A percentile compares a stretch with the other conserved stretches of the same genome.
Conservation (phyloP, 2,329 filamentous ascomycete species). For the Aspergillus japonicus region DNA sequence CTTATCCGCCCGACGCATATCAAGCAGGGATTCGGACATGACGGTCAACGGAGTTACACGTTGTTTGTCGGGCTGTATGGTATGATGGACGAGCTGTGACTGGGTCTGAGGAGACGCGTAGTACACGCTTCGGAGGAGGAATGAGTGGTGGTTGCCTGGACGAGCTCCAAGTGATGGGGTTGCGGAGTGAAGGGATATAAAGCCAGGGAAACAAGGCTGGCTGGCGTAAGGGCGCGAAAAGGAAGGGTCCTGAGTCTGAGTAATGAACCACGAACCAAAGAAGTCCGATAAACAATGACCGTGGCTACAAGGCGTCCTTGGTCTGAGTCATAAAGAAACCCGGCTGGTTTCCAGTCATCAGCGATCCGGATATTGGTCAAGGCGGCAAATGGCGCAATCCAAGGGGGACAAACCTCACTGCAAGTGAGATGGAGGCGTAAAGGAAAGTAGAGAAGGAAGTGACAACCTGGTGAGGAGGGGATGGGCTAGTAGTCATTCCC, state of each 20-base stretch:
- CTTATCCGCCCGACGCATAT: slow-evolving; percentile 55
- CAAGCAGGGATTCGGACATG: slow-evolving; percentile 43
- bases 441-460: not conserved
- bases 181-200: not conserved
- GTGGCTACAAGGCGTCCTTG: slow-evolving; percentile 6
- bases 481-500: not conserved
- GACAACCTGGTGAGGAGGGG: not conserved
- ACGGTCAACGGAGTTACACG: slow-evolving; percentile 2
- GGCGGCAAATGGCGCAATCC: slow-evolving; percentile 1
- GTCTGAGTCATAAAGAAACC: slow-evolving; percentile 13
- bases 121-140: not conserved
- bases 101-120: not conserved
- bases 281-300: slow-evolving; percentile 6
- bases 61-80: not conserved
- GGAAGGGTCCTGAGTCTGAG: slow-evolving; percentile 1
- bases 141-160: not conserved
- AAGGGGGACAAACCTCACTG: not conserved
- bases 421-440: not conserved
- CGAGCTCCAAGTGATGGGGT: not conserved
- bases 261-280: slow-evolving; percentile 5
- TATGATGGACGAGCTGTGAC: not conserved
- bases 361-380: slow-evolving; percentile 1
- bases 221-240: slow-evolving; percentile 2
- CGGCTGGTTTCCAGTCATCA: slow-evolving; percentile 10
- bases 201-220: not conserved